Evolutionary conservation across 169 alveolate genomes (phyloP), one percentile per base, ranked within the genome.

Genomic region (Plasmodium sp.): DNA sequence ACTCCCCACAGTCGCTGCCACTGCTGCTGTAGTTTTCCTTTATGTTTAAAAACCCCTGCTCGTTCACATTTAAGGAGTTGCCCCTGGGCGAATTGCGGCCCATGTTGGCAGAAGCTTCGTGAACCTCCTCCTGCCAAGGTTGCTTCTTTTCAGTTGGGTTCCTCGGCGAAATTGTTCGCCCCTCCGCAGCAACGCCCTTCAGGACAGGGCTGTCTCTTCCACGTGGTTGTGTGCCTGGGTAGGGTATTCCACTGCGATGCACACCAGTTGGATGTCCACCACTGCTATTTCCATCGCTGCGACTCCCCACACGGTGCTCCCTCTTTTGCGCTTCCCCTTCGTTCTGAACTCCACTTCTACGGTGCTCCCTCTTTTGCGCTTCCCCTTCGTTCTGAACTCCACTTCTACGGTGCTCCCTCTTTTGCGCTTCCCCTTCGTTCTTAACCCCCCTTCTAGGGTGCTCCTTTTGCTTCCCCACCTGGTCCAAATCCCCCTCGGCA

Each of bases 11-110:
- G 5, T 58, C 84, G 62, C 93, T 85, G 7, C 39, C 77, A 22
- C 85, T 75, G 58, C 93, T 84, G 62, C 85, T 84, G 51, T 27
- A 85, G 34, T 56, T 75, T 56, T 85, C 93, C 43, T 56, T 31
- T 74, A 85, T 85, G 22, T 85, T 85, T 16, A 85, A 83, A 16
- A 85, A 56, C 18, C 93, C 93, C 41, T 85, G 86, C n/a, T 85
- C 36, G 77, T 85, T 85, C 18, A 85, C 84, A 75, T 85, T 85
- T 67, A 85, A 85, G 1, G 84, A n/a, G 74, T 45, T 84, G 5
- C 16, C 18, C 4, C 12, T 84, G 22, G 36, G 10, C 0, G 31
- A 67, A 31, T 67, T 67, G 6, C 39, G 33, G 43, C 39, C 36
- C 67, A 75, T 85, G 10, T 10, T 39, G 54, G 5, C 58, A 5